phyloP scores from a whole-genome alignment of 345 rosid species.

The Citrus hindsii region DNA sequence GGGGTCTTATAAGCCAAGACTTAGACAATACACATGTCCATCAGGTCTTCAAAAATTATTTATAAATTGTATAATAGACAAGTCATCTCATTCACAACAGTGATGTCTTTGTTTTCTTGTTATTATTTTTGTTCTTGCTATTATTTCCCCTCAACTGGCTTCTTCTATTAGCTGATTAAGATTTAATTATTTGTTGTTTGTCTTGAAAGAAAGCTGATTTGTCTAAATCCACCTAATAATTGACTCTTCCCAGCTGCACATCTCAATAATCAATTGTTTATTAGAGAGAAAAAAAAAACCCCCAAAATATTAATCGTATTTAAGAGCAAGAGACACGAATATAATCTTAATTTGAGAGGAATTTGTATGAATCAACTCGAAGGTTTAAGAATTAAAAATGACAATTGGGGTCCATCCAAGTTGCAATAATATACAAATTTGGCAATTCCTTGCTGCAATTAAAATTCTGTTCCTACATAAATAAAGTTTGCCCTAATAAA shows the following conservation, averaged over 20 bases:
- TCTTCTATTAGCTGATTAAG: constrained; percentile 1
- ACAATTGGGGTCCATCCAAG: no score
- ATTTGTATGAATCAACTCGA: not conserved
- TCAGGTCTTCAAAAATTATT: not conserved
- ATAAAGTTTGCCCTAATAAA: no score
- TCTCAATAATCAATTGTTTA: not conserved
- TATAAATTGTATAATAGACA: not conserved
- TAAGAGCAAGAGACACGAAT: not conserved
- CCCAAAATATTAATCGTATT: not conserved
- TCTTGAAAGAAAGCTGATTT: constrained; percentile 4
- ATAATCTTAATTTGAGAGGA: not conserved
- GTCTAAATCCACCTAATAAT: constrained; percentile 27
- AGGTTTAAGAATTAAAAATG: no score
- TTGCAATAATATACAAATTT: not conserved
- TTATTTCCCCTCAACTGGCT: not conserved
- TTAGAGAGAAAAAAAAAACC: not conserved
- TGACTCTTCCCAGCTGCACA: constrained; percentile 4
- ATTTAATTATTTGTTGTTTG: not conserved
- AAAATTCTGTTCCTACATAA: no score
- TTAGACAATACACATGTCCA: not conserved
- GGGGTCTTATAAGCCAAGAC: not conserved
- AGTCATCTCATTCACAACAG: constrained; percentile 10
- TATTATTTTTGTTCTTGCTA: constrained; percentile 2
- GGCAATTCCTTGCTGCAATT: not conserved
- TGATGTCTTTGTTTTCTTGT: constrained; percentile 16